A percentile compares a stretch with the other conserved stretches of the same genome.
Conservation (phyloP, 768 basidiomycete genomes). For the Amanita phalloides region DNA sequence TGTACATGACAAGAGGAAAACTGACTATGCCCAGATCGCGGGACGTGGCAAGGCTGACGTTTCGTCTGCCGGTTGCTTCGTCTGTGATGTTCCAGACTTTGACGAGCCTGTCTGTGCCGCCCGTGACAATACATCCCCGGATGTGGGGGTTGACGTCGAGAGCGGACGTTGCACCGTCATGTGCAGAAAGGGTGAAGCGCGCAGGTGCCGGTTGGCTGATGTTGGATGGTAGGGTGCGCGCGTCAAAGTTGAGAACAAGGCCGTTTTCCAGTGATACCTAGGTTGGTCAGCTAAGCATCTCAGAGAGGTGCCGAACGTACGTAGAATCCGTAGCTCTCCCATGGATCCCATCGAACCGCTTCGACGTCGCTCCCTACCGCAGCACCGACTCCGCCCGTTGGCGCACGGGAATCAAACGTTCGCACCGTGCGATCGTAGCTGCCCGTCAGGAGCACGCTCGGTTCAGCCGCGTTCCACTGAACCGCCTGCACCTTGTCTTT, state of each 20-base stretch:
- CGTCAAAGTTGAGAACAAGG: slow-evolving; percentile 86
- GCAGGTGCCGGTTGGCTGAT: slow-evolving; percentile 54
- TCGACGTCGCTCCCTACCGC: slow-evolving; percentile 89
- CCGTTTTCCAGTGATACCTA: slow-evolving; percentile 95
- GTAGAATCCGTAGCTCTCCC: slow-evolving; percentile 81
- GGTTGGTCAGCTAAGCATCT: slow-evolving; percentile 2
- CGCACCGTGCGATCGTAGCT: slow-evolving; percentile 94
- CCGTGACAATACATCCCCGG: slow-evolving; percentile 85
- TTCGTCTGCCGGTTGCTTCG: slow-evolving; percentile 52
- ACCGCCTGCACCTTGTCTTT: slow-evolving; percentile 95
- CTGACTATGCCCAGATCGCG: slow-evolving; percentile 86
- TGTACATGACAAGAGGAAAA: not conserved
- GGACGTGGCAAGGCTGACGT: slow-evolving; percentile 76
- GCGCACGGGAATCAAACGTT: slow-evolving; percentile 85
- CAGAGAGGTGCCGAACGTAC: slow-evolving; percentile 31
- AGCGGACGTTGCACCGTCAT: slow-evolving; percentile 83
- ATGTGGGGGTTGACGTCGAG: slow-evolving; percentile 89
- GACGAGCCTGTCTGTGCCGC: slow-evolving; percentile 90
- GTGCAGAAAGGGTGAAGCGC: slow-evolving; percentile 85
- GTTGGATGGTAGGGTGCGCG: slow-evolving; percentile 67
- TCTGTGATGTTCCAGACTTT: slow-evolving; percentile 92
- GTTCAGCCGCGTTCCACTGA: slow-evolving; percentile 87
- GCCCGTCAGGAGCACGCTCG: slow-evolving; percentile 85
- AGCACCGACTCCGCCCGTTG: slow-evolving; percentile 74
- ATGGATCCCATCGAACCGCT: slow-evolving; percentile 91